These are phyloP conservation scores for Lichtheimia hyalospora DNA, from an alignment of 371 early-diverging fungal species.

Conservation along the genomic window DNA sequence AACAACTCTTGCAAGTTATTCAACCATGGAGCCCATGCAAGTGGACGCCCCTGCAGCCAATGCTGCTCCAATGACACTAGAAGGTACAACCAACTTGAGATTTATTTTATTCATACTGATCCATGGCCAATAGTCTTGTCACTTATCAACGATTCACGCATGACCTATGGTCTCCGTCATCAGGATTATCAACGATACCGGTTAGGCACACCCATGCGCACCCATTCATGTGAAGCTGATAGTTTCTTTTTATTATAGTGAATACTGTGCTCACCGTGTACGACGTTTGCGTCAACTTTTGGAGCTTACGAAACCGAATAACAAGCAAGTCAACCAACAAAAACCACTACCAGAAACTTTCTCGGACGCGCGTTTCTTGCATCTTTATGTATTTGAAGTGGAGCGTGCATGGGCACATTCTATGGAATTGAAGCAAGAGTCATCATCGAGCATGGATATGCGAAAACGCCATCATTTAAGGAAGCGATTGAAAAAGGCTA, in stretches of 20 bases:
- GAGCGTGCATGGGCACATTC: conserved; percentile 84
- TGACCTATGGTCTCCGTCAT: conserved; percentile 80
- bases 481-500: conserved; percentile 65
- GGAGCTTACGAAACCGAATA: conserved; percentile 58
- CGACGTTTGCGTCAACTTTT: conserved; percentile 63
- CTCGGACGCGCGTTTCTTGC: conserved; percentile 56
- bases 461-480: conserved; percentile 71
- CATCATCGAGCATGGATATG: conserved; percentile 55
- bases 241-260: conserved; percentile 24
- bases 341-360: conserved; percentile 50
- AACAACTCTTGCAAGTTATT: no score
- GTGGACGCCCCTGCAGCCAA: not conserved
- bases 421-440: conserved; percentile 73
- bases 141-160: conserved; percentile 69
- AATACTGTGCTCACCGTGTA: conserved; percentile 71
- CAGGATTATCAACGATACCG: conserved; percentile 82
- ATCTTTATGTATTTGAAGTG: conserved; percentile 64
- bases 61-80: not conserved
- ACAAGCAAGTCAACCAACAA: conserved; percentile 44
- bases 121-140: conserved; percentile 39
- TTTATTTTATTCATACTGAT: not conserved
- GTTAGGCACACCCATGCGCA: conserved; percentile 18
- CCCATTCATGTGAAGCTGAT: not conserved
- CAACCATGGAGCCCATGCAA: not conserved
- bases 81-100: not conserved